Base-by-base conservation (phyloP, 148 eudicot genomes). In the Agrostemma githago region DNA sequence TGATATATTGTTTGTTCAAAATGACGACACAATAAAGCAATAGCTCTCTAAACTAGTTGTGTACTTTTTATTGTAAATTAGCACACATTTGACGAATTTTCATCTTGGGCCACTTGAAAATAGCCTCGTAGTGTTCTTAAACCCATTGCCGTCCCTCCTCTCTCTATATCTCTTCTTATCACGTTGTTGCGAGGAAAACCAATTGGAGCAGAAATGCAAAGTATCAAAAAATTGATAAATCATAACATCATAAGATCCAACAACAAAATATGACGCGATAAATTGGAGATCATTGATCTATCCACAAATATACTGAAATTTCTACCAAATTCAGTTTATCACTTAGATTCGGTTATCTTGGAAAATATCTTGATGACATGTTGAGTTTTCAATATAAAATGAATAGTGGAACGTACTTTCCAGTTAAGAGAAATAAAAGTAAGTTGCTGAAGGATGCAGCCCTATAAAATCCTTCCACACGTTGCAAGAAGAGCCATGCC, bases 381-480 rank as follows among this genome's bases (percentile, higher is more conserved):
- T 70, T 21, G 17, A 26, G 72, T 21, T 48, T n/a, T 69, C 57
- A 20, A 4, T 5, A 51, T 4, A 16, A 34, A 34, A 6, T 39
- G 6, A 58, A 42, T 54, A 40, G 59, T 21, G 21, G 62, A 66
- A 72, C 88, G 75, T 90, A 92, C 97, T 90, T 90, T 85, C 98
- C 98, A 5, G 92, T 87, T 65, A 80, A 87, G 54, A 94, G 93
- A 86, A 94, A 94, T 68, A 94, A 58, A 72, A 94, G 97, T 80
- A 94, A 87, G 84, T 94, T 94, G 74, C 83, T 79, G 81, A 91
- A 89, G 60, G 98, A 89, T 51, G 96, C 97, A 76, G 96, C 98
- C 81, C 82, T 94, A 79, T 85, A 94, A 44, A 94, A 83, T 75
- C 97, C 98, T 84, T 94, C 98, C 9, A 94, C 73, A 37, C 89